Evolutionary conservation across 2,329 filamentous ascomycete species (phyloP), one percentile per base, ranked within the genome.

Genomic region (Stemphylium vesicarium): DNA sequence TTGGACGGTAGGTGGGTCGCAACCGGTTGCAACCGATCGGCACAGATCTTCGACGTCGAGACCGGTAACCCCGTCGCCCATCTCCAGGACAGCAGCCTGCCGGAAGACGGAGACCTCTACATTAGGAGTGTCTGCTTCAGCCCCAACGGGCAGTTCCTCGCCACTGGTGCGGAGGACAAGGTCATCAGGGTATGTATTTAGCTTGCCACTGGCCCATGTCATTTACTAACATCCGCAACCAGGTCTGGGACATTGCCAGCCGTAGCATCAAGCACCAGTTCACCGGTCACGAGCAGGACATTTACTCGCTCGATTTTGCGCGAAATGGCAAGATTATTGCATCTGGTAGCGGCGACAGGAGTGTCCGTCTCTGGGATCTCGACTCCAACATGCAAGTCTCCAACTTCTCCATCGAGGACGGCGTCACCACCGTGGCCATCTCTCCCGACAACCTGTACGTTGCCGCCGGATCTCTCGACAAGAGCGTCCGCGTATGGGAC

Each of bases 51-150:
- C 76, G 95, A 99, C 63, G 94, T 98, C 37, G 84, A 86, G 68
- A 90, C 86, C 13, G 95, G 95, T 51, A 86, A 91, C 65, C 95
- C 94, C 75, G 87, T 98, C 48, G 95, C 91, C 64, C 89, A 95
- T 55, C 82, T 98, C 31, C 92, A 96, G 75, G 95, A 99, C 68
- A 90, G 94, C 66, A 89, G 84, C 40, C 91, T 92, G 40, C 92
- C 96, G 64, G 88, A 93, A 66, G 88, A 90, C 50, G 93, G 94
- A 24, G 95, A 99, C 77, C 82, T 99, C 29, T 99, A 98, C 77
- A 99, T 99, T 68, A 84, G 95, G 67, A 98, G 94, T 70, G 95
- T 99, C 50, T 99, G 95, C 82, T 99, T 99, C 83, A 98, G 94
- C 73, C 95, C 95, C 11, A 93, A 98, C 75, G 94, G 95, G 57